These are phyloP conservation scores for Pseudogymnoascus sp. DNA, from an alignment of 2,329 filamentous ascomycete genomes.

Conservation along the genomic window DNA sequence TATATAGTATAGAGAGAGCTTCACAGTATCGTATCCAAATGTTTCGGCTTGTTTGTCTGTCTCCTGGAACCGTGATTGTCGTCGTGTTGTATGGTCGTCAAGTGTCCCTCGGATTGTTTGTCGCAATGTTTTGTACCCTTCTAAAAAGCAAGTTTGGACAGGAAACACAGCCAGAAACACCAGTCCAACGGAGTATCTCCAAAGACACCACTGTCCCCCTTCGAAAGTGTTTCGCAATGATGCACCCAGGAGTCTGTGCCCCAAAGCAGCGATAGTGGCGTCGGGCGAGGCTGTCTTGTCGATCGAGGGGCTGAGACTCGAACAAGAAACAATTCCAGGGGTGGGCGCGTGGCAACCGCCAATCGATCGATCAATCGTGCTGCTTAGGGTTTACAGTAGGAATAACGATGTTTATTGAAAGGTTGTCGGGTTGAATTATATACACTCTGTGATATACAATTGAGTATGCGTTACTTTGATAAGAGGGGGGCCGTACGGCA, in stretches of 20 bases:
- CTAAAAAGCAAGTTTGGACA: not conserved
- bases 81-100: not conserved
- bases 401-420: not conserved
- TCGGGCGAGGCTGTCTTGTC: not conserved
- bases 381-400: not conserved
- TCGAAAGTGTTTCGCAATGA: not conserved
- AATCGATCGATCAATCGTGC: not conserved
- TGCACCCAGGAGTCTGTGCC: not conserved
- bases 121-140: slow-evolving; percentile 1
- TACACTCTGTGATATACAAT: not conserved
- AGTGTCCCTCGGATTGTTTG: not conserved
- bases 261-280: slow-evolving; percentile 7
- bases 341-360: not conserved
- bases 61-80: not conserved
- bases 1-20: not conserved
- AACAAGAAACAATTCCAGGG: not conserved
- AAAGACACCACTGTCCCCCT: not conserved
- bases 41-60: not conserved
- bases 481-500: not conserved
- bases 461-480: not conserved
- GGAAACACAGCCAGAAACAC: not conserved
- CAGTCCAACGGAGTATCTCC: not conserved
- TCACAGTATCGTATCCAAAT: not conserved
- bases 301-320: slow-evolving; percentile 6
- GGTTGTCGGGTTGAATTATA: not conserved